Base-by-base conservation (phyloP, 495 filamentous ascomycete genomes). In the Penicillium turbatum region DNA sequence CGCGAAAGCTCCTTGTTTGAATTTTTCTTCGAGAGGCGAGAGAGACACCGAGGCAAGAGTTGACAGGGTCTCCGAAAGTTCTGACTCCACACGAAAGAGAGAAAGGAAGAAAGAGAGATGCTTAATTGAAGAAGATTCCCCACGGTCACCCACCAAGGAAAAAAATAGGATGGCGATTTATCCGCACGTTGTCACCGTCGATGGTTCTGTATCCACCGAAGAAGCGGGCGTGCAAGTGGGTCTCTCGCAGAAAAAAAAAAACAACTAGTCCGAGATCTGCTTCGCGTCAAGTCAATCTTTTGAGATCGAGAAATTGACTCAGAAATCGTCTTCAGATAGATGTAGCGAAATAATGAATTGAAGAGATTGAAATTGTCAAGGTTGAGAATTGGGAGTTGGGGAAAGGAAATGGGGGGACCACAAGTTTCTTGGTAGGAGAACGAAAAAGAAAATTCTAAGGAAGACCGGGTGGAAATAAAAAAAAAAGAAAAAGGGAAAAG, bases 141-240 rank as follows among this genome's bases (percentile, higher is more conserved):
- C 72, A 76, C 70, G 68, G 67, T 66, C 65, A 70, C 68, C 70
- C 72, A 76, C 72, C 70, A 71, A 62, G 60, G 40, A n/a, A 26
- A 53, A 56, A 49, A 44, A 42, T 31, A 61, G 65, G 63, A 62
- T 62, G 69, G 67, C 51, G 53, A 46, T 67, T 70, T 72, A 72
- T 72, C 73, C 70, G 72, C 73, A 74, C 70, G 70, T 72, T 72
- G 70, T 73, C 66, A 71, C 56, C 65, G 65, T 67, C 62, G 63
- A 68, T 69, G 67, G 65, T 71, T 69, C 63, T 73, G 70, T 68
- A 71, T 73, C 70, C 72, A 73, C 70, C 67, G 71, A 57, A 59
- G 66, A 72, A 68, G 71, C 68, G 68, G 58, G 72, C 72, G 68
- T 69, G 62, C 53, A 67, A 68, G 72, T 75, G 72, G 72, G 72